Evolutionary conservation across 371 early-diverging fungal species (phyloP), one percentile per base, ranked within the genome.

Genomic region (Rhizomucor miehei): DNA sequence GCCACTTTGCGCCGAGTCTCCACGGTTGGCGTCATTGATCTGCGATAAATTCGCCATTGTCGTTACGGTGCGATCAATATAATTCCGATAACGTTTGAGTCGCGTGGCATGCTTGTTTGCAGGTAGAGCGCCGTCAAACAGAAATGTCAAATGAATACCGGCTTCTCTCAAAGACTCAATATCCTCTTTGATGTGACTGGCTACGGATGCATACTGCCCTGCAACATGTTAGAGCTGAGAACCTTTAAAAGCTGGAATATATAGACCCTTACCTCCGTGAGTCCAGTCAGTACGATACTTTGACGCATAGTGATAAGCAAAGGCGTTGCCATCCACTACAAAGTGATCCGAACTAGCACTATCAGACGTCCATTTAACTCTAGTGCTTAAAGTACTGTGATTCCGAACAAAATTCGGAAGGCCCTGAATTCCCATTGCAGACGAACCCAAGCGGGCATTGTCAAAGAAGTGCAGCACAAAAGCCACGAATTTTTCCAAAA

Each of bases 291-390:
- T 60, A 43, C 66, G 56, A 10, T 73, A 62, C 50, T 63, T 21
- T 57, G 64, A 69, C n/a, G 79, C 81, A 37, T 70, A 67, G 52
- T 77, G 74, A 43, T 81, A 74, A 13, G 79, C 75, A 64, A 76
- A 84, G 3, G 84, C 84, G 53, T 81, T 81, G 48, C 84, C 84
- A 48, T 84, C 84, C 16, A 84, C 51, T 16, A 84, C 66, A 54
- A 81, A 79, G 17, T 59, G 58, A 35, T 67, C 66, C 1, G 39
- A 11, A 1, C 44, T 11, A 44, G 62, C 51, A 56, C 19, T 41
- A 17, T 19, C 29, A 1, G 17, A 17, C 6, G 44, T n/a, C 63
- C 63, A 62, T 23, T 52, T 38, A 12, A 44, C 23, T 54, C 50
- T 38, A 4, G 47, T 53, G 20, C 58, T 46, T 35, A 73, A 38